Base-by-base conservation (phyloP, 768 basidiomycete genomes). In the Amanita rubescens region DNA sequence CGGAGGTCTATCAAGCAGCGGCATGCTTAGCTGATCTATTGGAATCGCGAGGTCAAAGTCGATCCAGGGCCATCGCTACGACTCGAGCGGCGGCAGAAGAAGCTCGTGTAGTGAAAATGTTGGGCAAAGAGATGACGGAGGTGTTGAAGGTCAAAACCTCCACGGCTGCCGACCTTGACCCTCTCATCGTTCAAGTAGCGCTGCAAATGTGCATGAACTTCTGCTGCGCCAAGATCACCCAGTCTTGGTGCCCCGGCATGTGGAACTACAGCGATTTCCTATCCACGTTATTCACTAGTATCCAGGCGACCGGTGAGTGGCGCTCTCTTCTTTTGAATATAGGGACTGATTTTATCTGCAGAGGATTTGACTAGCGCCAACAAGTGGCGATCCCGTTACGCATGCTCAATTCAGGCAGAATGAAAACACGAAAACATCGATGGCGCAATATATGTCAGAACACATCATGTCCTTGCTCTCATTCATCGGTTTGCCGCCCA, bases 251-350 rank as follows among this genome's bases (percentile, higher is more conserved):
- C 53, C 71, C 71, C 11, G 64, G 65, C 49, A 69, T 73, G 51
- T 74, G 71, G 72, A 72, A 72, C 17, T 72, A 72, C 38, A 66
- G 65, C 20, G 68, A 67, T 30, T 71, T 75, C 58, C 59, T 74
- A 53, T 65, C 65, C 3, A 66, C 67, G 1, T 55, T 73, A 44
- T 69, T 70, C 54, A 63, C 67, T 24, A 67, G 70, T 19, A 70
- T 75, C 27, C 61, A 65, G 37, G 70, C 69, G 30, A 63, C 65
- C 59, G 68, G 72, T 72, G 53, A 59, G 66, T 61, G 12, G 12
- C 8, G 38, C 17, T n/a, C 11, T 11, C 33, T 42, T 12, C 5
- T 20, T 35, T 27, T 14, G 24, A 20, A 22, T 51, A 38, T 25
- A 42, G 15, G n/a, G 48, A 41, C 19, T 42, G 51, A 19, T 24